phyloP scores from a whole-genome alignment of 2,329 filamentous ascomycete genomes.

The Penicillium fuscoglaucum region DNA sequence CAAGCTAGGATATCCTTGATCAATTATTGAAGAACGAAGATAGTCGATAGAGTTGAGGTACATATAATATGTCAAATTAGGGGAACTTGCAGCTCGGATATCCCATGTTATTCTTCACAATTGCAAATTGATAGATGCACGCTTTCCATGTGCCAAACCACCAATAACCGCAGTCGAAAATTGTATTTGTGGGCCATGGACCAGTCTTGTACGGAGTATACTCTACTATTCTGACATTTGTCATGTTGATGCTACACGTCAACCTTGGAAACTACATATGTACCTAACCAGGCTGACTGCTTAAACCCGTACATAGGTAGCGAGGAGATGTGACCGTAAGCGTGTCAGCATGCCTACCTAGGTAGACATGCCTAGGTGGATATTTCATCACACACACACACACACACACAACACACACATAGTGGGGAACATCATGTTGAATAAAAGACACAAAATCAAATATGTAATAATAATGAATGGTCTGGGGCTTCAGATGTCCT shows the following conservation, averaged over 20 bases:
- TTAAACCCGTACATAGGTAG: background rate
- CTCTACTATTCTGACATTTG: background rate
- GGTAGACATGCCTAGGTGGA: background rate
- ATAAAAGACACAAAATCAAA: background rate
- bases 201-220: background rate
- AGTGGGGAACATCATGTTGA: background rate
- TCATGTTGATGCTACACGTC: background rate
- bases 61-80: background rate
- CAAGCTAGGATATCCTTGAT: background rate
- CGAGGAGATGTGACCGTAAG: constrained; percentile 19
- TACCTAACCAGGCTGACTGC: background rate
- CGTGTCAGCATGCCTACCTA: background rate
- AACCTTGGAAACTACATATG: background rate
- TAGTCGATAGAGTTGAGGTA: background rate
- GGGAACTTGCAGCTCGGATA: background rate
- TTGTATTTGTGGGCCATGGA: background rate
- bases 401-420: constrained; percentile 1
- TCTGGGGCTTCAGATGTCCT: background rate
- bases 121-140: constrained; percentile 4
- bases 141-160: constrained; percentile 3
- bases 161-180: background rate
- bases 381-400: constrained; percentile 4
- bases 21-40: background rate
- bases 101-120: constrained; percentile 2
- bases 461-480: background rate